These are phyloP conservation scores for Podospora fimiseda DNA, from an alignment of 495 filamentous ascomycete species.

Conservation along the genomic window DNA sequence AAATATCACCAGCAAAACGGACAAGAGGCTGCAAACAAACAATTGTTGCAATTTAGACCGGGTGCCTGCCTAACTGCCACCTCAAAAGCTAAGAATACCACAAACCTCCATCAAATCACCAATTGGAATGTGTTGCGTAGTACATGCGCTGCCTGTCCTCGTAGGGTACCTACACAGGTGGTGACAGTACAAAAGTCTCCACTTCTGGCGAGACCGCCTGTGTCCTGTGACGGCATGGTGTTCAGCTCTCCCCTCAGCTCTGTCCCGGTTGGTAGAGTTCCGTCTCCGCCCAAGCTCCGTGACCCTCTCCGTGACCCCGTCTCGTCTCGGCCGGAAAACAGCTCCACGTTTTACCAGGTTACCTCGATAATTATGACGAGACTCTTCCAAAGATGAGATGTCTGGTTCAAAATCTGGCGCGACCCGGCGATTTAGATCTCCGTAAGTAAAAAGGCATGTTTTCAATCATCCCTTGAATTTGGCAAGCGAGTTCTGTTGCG, in stretches of 20 bases:
- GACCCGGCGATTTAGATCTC: no score
- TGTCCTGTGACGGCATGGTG: no score
- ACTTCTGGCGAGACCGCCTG: background rate
- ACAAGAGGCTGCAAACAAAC: background rate
- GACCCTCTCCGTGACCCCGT: background rate
- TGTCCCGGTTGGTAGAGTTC: background rate
- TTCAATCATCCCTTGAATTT: constrained; percentile 68
- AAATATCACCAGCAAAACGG: constrained; percentile 7
- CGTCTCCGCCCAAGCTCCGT: background rate
- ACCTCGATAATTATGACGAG: no score
- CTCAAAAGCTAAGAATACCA: background rate
- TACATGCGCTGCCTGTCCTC: no score
- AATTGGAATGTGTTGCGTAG: background rate
- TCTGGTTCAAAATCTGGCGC: background rate
- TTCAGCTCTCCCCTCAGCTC: background rate
- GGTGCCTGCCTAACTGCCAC: background rate
- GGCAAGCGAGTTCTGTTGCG: constrained; percentile 60
- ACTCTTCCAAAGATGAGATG: background rate
- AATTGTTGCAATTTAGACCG: background rate
- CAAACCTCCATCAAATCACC: background rate
- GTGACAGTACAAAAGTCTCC: background rate
- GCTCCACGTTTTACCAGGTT: background rate
- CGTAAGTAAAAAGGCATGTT: no score
- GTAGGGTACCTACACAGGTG: no score
- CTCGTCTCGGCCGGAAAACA: background rate